Base-by-base conservation (phyloP, 2,329 filamentous ascomycete genomes). In the Penicillium sclerotigenum region DNA sequence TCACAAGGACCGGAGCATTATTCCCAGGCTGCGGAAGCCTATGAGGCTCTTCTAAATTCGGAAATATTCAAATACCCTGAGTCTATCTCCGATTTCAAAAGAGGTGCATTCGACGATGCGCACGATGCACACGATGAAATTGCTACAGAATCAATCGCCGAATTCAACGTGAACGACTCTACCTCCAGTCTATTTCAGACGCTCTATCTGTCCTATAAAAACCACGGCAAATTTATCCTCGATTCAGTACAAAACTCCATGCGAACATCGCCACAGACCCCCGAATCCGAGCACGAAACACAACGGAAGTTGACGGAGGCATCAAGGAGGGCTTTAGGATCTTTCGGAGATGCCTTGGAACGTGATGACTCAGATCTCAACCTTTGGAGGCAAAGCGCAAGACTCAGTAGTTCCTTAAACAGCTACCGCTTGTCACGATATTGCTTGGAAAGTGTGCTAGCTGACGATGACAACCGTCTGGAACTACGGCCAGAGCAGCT, bases 31-130 rank as follows among this genome's bases (percentile, higher is more conserved):
- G 81, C 83, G 41, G 83, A 87, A 49, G 93, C 94, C 43, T 99
- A 99, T 75, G 81, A 87, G 46, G 84, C 85, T 36, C 84, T 99
- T 1, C 95, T 99, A 73, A 79, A 88, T 51, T 97, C 92, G 26
- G 94, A 97, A 54, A 94, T 99, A 57, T 97, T 97, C 78, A 88
- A 86, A 68, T 96, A 94, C 69, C 88, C 89, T 49, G 93, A 97
- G 72, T 91, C 89, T 4, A 79, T 86, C 40, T 92, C 91, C 50
- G 91, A 96, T 65, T 95, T 92, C 68, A 85, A 89, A 62, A 85
- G 90, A 63, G 82, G 87, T 54, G 86, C 82, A 59, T 69, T 80
- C 20, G 80, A 80, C 57, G 80, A 71, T 42, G 52, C 63, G 14
- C 70, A 71, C 14, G 80, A 71, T 42, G 52, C 63, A 13, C 70